Evolutionary conservation across 1,139 yeast genomes (phyloP), one percentile per base, ranked within the genome.

Genomic region (Starmera stellimalicola): DNA sequence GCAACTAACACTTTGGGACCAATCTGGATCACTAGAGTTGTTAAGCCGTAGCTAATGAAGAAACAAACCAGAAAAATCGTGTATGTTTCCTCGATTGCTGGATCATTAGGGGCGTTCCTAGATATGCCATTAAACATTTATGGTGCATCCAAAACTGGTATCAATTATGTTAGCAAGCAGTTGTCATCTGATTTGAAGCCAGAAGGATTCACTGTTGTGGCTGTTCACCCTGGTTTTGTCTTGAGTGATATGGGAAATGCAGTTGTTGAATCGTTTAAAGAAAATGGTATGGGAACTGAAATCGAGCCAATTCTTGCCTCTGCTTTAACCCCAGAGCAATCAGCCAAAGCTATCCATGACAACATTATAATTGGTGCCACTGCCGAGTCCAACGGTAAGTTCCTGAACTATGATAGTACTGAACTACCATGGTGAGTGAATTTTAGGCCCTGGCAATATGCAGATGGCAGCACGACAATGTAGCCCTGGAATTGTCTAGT

Each of bases 201-300:
- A 7, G 45, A 51, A 33, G 46, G 43, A 2, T 50, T 42, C 31
- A 43, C 38, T 16, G 42, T 48, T 18, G 31, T 50, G 16, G 32
- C 57, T 7, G 16, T 54, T 16, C 49, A 50, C 27, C 62, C 62
- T 7, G 62, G 62, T 16, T 18, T 42, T 9, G 61, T 57, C 16
- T 16, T 33, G 3, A 50, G 55, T 12, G 57, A 54, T 28, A 50
- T 48, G 53, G 47, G 41, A 20, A 25, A 7, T 19, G 16, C 6
- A 17, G 17, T 14, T n/a, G 7, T 18, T 6, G 15, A 18, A 5
- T 11, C 7, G 11, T 17, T 18, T 11, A n/a, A 26, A 19, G 11
- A 11, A 19, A 11, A 11, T 14, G 27, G 11, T 10, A 10, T 20
- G 24, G 24, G 24, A 10, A n/a, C 24, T 10, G 24, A 20, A n/a